Evolutionary conservation across 2,329 filamentous ascomycete species (phyloP).

Genomic region (Colletotrichum eleusines): DNA sequence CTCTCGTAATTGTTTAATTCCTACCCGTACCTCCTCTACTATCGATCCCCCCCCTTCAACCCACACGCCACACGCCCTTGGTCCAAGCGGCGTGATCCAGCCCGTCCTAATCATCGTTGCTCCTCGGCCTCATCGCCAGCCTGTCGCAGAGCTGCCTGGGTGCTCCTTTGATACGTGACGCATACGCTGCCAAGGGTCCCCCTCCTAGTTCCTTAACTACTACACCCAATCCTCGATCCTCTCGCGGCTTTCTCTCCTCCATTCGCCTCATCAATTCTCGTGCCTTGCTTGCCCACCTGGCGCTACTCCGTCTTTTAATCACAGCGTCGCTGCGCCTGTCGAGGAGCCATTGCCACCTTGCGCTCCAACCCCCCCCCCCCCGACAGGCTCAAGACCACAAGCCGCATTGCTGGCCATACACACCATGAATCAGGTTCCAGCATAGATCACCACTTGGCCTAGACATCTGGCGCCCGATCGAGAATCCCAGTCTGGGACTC

Average conservation of each 20-base stretch:
- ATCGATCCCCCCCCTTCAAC: neutral
- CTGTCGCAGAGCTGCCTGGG: conserved; percentile 41
- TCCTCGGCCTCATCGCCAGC: conserved; percentile 34
- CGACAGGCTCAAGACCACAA: conserved; percentile 39
- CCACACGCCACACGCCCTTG: conserved; percentile 10
- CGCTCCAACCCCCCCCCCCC: conserved; percentile 14
- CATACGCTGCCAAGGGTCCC: conserved; percentile 40
- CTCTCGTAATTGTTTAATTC: conserved; percentile 35
- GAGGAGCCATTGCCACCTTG: conserved; percentile 21
- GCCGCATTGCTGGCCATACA: conserved; percentile 52
- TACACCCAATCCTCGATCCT: conserved; percentile 35
- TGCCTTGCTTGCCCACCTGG: conserved; percentile 27
- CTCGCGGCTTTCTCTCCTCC: conserved; percentile 31
- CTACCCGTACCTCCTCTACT: conserved; percentile 2
- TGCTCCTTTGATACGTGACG: conserved; percentile 43
- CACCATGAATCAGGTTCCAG: conserved; percentile 46
- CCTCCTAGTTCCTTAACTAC: conserved; percentile 39
- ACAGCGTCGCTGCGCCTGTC: conserved; percentile 25
- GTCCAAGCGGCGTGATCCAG: conserved; percentile 32
- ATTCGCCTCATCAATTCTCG: conserved; percentile 20
- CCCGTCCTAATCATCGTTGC: conserved; percentile 36
- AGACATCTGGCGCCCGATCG: conserved; percentile 36
- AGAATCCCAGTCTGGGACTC: conserved; percentile 26
- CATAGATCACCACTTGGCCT: conserved; percentile 43
- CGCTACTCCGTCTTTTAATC: conserved; percentile 20